These are phyloP conservation scores for Elsinoe fawcettii DNA, from an alignment of 2,329 filamentous ascomycete genomes.

Conservation along the genomic window DNA sequence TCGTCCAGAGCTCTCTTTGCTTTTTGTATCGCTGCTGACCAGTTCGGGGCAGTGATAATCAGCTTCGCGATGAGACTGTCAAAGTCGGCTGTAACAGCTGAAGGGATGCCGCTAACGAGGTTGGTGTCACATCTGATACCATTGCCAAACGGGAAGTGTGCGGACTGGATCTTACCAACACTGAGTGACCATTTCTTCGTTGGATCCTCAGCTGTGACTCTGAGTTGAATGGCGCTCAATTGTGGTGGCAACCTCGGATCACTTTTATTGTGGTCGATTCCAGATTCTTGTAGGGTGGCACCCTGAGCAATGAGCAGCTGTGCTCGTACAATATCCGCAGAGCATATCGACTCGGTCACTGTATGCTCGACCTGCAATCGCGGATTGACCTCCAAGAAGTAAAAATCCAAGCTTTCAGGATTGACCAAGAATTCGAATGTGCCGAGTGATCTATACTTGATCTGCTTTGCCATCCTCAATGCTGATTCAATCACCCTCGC, in stretches of 20 bases:
- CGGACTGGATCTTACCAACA: conserved; percentile 51
- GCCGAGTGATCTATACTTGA: conserved; percentile 51
- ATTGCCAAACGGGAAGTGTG: conserved; percentile 49
- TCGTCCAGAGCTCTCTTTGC: conserved; percentile 49
- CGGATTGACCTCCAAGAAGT: conserved; percentile 55
- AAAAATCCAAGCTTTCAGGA: conserved; percentile 42
- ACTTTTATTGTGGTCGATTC: conserved; percentile 23
- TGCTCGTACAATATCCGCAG: conserved; percentile 47
- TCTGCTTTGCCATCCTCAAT: conserved; percentile 43
- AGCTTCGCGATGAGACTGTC: conserved; percentile 55
- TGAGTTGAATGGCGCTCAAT: conserved; percentile 47
- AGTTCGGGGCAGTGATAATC: conserved; percentile 48
- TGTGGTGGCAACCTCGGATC: conserved; percentile 27
- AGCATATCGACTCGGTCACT: conserved; percentile 50
- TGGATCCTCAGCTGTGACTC: conserved; percentile 51
- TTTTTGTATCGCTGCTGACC: conserved; percentile 47
- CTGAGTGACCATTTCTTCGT: conserved; percentile 48
- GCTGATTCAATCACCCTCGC: conserved; percentile 47
- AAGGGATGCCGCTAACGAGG: conserved; percentile 33
- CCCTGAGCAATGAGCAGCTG: conserved; percentile 51
- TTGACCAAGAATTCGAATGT: conserved; percentile 59
- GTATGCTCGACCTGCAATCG: conserved; percentile 56
- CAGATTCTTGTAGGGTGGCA: conserved; percentile 32
- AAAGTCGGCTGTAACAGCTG: conserved; percentile 48
- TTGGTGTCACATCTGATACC: conserved; percentile 52